Conservation (phyloP, 2,329 filamentous ascomycete genomes). For the Myriosclerotinia duriaeana region DNA sequence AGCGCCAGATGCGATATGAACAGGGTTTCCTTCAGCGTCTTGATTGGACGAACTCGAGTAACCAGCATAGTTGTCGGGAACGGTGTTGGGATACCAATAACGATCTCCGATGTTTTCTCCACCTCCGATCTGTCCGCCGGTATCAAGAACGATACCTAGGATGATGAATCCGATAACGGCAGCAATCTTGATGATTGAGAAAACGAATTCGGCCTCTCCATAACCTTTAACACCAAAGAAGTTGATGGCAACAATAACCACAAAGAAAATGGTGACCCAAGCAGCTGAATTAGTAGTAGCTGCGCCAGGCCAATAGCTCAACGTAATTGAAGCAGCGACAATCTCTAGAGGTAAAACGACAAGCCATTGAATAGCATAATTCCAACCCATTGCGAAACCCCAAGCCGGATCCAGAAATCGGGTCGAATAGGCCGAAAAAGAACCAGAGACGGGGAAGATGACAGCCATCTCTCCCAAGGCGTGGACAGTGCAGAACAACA, state of each 20-base stretch:
- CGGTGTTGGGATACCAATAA: slow-evolving; percentile 57
- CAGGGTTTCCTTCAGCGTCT: slow-evolving; percentile 11
- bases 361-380: slow-evolving; percentile 80
- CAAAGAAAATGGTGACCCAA: slow-evolving; percentile 80
- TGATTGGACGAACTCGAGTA: slow-evolving; percentile 37
- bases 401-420: slow-evolving; percentile 89
- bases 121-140: slow-evolving; percentile 49
- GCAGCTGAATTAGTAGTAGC: slow-evolving; percentile 54
- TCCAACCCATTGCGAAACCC: slow-evolving; percentile 95
- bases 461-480: slow-evolving; percentile 89
- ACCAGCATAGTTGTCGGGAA: slow-evolving; percentile 43
- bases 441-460: slow-evolving; percentile 85
- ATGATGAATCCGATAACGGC: slow-evolving; percentile 65
- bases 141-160: slow-evolving; percentile 59
- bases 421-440: slow-evolving; percentile 89
- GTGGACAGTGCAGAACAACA: slow-evolving; percentile 69
- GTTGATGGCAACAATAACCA: slow-evolving; percentile 76
- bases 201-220: slow-evolving; percentile 84
- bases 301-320: slow-evolving; percentile 67
- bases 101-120: slow-evolving; percentile 60
- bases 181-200: slow-evolving; percentile 78
- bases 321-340: slow-evolving; percentile 78
- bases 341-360: slow-evolving; percentile 80
- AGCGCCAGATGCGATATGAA: slow-evolving; percentile 33
- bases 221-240: slow-evolving; percentile 85